These are phyloP conservation scores for Leccinum aurantiacum DNA, from an alignment of 768 basidiomycete genomes.

Conservation along the genomic window DNA sequence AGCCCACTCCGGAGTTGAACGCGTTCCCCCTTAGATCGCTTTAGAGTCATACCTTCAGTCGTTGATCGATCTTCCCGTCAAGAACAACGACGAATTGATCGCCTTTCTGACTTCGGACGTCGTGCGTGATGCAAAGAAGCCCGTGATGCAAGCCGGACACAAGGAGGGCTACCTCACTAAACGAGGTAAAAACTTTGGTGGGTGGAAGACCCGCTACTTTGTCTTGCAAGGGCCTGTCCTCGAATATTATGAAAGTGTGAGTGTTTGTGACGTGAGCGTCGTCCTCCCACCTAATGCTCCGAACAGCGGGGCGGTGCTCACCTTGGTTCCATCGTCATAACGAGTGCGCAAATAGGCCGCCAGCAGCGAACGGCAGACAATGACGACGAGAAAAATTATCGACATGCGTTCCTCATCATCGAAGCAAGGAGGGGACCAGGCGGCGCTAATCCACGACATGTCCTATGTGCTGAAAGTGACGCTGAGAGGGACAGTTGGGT, in stretches of 20 bases:
- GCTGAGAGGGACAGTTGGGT: constrained; percentile 94
- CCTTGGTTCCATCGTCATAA: constrained; percentile 85
- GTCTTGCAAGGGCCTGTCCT: constrained; percentile 87
- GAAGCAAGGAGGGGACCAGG: constrained; percentile 77
- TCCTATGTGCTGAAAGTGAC: constrained; percentile 96
- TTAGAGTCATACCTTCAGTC: constrained; percentile 87
- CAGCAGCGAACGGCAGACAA: constrained; percentile 68
- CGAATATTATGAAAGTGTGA: constrained; percentile 94
- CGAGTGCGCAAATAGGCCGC: constrained; percentile 94
- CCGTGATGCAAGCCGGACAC: constrained; percentile 77
- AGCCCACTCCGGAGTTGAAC: constrained; percentile 6
- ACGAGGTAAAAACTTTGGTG: constrained; percentile 95
- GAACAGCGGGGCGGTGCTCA: constrained; percentile 84
- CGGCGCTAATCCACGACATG: constrained; percentile 76
- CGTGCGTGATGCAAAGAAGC: constrained; percentile 70
- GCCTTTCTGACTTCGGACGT: constrained; percentile 92
- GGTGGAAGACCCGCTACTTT: constrained; percentile 96
- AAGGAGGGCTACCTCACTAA: constrained; percentile 97
- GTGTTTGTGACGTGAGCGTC: constrained; percentile 34
- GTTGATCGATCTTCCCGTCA: constrained; percentile 76
- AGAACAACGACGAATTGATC: constrained; percentile 87
- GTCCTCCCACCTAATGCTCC: constrained; percentile 14
- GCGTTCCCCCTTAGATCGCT: constrained; percentile 46
- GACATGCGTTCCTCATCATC: constrained; percentile 97
- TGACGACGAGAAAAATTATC: constrained; percentile 90